phyloP scores from a whole-genome alignment of 352 stramenopile species.

The Pythium periplocum region DNA sequence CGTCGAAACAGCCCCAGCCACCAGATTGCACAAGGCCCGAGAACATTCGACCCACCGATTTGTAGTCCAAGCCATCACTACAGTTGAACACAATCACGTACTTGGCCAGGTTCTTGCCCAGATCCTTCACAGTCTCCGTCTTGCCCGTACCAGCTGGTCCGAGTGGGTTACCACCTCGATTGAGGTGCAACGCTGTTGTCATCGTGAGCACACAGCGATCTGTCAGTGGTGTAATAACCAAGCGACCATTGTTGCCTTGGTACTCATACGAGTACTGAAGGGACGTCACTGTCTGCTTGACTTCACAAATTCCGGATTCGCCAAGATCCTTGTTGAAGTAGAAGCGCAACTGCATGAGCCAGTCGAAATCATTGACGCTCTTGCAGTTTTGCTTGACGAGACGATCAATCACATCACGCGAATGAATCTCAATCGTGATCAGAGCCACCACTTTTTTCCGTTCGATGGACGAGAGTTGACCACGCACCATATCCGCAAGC shows the following conservation, averaged over 20 bases:
- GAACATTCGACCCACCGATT: slow-evolving; percentile 92
- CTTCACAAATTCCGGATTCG: slow-evolving; percentile 77
- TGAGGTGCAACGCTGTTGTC: slow-evolving; percentile 89
- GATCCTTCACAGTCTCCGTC: slow-evolving; percentile 93
- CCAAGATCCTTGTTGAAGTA: slow-evolving; percentile 85
- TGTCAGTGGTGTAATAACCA: slow-evolving; percentile 92
- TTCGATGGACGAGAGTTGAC: slow-evolving; percentile 84
- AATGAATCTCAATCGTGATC: slow-evolving; percentile 97
- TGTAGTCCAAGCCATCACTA: slow-evolving; percentile 93
- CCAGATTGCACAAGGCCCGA: slow-evolving; percentile 90
- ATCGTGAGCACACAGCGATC: slow-evolving; percentile 92
- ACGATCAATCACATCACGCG: slow-evolving; percentile 92
- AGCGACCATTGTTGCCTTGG: slow-evolving; percentile 81
- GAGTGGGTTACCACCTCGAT: slow-evolving; percentile 88
- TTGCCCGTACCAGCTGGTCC: slow-evolving; percentile 92
- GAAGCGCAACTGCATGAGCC: slow-evolving; percentile 85
- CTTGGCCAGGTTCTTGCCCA: slow-evolving; percentile 92
- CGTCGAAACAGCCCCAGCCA: slow-evolving; percentile 93
- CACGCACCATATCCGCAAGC: slow-evolving; percentile 91
- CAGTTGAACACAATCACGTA: slow-evolving; percentile 96
- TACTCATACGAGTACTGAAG: slow-evolving; percentile 87
- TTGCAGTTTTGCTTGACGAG: slow-evolving; percentile 93
- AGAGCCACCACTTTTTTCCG: slow-evolving; percentile 96
- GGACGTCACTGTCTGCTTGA: slow-evolving; percentile 83
- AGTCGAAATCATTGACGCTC: slow-evolving; percentile 90